Conservation (phyloP, 306 rosid genomes). For the Canavalia gladiata region DNA sequence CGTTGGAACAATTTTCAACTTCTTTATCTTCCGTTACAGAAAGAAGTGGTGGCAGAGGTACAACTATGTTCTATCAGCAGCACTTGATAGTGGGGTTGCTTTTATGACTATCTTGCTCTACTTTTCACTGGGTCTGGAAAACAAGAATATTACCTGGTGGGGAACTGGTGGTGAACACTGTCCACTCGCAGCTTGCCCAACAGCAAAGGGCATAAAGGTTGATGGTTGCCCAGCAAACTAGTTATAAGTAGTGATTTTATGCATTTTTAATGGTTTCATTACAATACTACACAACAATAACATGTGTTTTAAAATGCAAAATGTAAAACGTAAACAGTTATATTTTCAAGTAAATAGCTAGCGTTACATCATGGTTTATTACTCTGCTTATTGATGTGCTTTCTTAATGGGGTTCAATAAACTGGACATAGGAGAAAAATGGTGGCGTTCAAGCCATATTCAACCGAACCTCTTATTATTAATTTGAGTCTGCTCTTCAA, state of each 20-base stretch:
- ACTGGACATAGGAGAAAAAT: background rate
- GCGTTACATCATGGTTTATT: constrained; percentile 5
- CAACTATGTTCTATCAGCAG: constrained; percentile 85
- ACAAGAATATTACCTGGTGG: constrained; percentile 73
- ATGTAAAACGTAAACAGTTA: background rate
- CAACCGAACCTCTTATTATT: background rate
- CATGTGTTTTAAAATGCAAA: constrained; percentile 30
- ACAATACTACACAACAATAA: background rate
- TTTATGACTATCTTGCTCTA: constrained; percentile 79
- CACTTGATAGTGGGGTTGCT: constrained; percentile 89
- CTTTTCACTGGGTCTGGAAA: constrained; percentile 66
- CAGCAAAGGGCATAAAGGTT: constrained; percentile 67
- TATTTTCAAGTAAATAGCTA: constrained; percentile 26
- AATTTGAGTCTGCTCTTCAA: no score
- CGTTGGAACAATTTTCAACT: constrained; percentile 78
- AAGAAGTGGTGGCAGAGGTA: constrained; percentile 94
- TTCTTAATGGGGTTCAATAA: background rate
- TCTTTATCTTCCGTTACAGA: constrained; percentile 78
- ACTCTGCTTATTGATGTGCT: background rate
- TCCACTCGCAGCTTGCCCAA: constrained; percentile 73
- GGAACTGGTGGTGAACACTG: constrained; percentile 81
- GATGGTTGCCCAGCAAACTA: constrained; percentile 64
- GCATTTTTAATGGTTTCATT: constrained; percentile 24
- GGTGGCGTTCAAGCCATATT: background rate
- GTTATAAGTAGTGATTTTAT: background rate